phyloP scores from a whole-genome alignment of 441 rosid species.

The Jatropha multifida region DNA sequence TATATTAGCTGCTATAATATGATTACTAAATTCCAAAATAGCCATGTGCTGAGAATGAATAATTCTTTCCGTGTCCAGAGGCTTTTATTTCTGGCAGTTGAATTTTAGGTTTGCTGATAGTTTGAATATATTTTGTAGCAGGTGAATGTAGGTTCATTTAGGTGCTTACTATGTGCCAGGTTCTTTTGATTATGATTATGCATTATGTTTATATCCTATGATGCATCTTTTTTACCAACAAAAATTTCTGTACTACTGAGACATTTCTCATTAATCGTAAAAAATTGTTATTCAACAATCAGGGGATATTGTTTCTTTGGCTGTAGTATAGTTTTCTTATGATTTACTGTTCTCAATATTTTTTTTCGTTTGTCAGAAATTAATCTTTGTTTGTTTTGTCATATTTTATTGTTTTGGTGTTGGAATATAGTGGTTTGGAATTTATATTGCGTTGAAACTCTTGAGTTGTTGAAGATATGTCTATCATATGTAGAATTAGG shows the following conservation, averaged over 20 bases:
- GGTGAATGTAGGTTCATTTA: too few species aligned
- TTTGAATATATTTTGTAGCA: too few species aligned
- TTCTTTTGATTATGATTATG: too few species aligned
- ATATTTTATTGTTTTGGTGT: background rate
- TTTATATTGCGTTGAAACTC: background rate
- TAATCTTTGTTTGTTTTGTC: background rate
- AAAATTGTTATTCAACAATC: background rate
- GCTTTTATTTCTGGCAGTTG: background rate
- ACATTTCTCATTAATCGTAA: background rate
- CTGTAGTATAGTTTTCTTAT: background rate
- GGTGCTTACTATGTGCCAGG: too few species aligned
- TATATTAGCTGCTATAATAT: too few species aligned
- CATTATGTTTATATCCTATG: too few species aligned
- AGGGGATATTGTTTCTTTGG: background rate
- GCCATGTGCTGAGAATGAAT: background rate
- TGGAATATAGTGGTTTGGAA: background rate
- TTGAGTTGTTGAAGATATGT: background rate
- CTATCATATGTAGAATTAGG: too few species aligned
- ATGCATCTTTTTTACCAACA: background rate
- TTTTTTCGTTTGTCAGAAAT: background rate
- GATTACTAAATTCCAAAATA: too few species aligned
- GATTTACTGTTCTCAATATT: background rate
- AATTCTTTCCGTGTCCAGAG: background rate
- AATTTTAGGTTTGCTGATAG: background rate
- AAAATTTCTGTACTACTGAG: background rate